Conservation (phyloP, 2,329 filamentous ascomycete genomes). For the Diaporthe amygdali region DNA sequence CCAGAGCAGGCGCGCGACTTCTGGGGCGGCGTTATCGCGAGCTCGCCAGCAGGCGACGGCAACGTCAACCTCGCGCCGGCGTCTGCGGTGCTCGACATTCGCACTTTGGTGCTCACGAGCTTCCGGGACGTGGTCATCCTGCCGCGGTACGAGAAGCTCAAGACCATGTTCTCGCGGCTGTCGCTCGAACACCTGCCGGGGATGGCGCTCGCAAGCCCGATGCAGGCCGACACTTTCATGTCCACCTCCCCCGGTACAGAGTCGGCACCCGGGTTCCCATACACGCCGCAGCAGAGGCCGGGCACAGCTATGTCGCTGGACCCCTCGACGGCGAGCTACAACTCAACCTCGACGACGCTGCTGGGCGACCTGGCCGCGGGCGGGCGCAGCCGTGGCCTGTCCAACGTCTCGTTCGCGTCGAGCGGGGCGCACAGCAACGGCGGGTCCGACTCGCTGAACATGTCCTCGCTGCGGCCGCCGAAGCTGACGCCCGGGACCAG, state of each 20-base stretch:
- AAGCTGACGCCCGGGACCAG: conserved; percentile 3
- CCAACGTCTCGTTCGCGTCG: conserved; percentile 76
- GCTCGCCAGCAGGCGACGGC: conserved; percentile 31
- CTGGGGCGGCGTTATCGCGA: conserved; percentile 74
- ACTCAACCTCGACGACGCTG: conserved; percentile 78
- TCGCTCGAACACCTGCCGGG: conserved; percentile 77
- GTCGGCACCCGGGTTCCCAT: conserved; percentile 40
- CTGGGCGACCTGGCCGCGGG: conserved; percentile 67
- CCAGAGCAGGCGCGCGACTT: conserved; percentile 84
- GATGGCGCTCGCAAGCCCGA: conserved; percentile 60
- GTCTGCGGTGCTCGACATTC: conserved; percentile 75
- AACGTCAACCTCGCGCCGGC: conserved; percentile 50
- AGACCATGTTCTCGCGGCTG: conserved; percentile 87
- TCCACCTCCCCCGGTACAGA: conserved; percentile 57
- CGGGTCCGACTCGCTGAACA: conserved; percentile 53
- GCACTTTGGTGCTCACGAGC: conserved; percentile 84
- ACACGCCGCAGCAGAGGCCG: conserved; percentile 54
- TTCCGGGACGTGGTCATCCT: conserved; percentile 91
- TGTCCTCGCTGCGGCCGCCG: conserved; percentile 41
- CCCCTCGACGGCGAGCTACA: conserved; percentile 77
- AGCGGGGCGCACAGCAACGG: conserved; percentile 47
- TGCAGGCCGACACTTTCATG: conserved; percentile 48
- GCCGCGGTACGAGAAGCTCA: conserved; percentile 85
- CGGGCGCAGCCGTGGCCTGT: conserved; percentile 79
- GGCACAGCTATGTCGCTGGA: conserved; percentile 79